Evolutionary conservation across 148 eudicot genomes (phyloP), one percentile per base, ranked within the genome.

Genomic region (Hydrangea macrophylla): DNA sequence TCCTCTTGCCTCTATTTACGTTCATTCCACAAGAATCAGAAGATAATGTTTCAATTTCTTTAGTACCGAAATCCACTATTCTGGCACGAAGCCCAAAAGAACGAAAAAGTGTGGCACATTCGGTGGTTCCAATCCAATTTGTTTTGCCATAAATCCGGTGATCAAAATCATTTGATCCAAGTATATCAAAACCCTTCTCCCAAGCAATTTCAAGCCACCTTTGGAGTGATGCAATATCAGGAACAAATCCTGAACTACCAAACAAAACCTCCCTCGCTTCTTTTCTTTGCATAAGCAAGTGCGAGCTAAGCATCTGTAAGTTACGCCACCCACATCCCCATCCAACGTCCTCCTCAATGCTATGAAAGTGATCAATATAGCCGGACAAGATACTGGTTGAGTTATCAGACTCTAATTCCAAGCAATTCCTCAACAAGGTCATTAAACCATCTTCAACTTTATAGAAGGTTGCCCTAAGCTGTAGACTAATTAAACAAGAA

Each of bases 281-380:
- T 39, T 72, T 77, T 56, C 92, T 73, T 70, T 74, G 80, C 48
- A 35, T 67, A 69, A 94, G 84, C 82, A 94, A 81, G 73, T 90
- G 88, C 5, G 99, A 94, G 77, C 83, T 70, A 66, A 87, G 77
- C 88, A 94, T 94, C 65, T 94, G 99, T 60, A 94, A 90, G 75
- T 94, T 94, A 61, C 97, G 92, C 98, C 98, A 94, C 18, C 98
- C 98, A 76, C 98, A 94, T 37, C 97, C 97, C 98, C 98, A 94
- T 22, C 97, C 96, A 65, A 62, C 62, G 73, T 86, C 98, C 78
- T 83, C 88, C 27, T 31, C 70, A n/a, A 40, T 62, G 74, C 90
- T 86, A 70, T 85, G 86, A 62, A 80, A 86, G 81, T 94, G 99
- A 77, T 93, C 99, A 60, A 94, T 83, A 73, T 84, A 79, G 6